Base-by-base conservation (phyloP, 768 basidiomycete genomes). In the Glaciozyma antarctica region DNA sequence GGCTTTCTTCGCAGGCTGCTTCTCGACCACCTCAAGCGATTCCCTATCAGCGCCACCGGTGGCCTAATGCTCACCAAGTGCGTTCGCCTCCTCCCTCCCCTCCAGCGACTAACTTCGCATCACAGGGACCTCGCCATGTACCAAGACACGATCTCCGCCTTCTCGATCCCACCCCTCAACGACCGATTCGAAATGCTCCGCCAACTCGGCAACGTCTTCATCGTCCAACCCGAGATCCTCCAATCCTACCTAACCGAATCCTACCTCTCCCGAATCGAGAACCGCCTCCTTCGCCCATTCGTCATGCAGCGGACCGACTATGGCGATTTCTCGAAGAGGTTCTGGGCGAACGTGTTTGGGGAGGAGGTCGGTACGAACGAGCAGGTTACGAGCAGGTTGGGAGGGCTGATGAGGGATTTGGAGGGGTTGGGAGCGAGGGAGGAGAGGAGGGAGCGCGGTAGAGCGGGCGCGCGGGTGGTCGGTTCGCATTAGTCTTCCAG, bases 151-250 rank as follows among this genome's bases (percentile, higher is more conserved):
- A 84, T 95, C 70, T 79, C 81, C 67, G 84, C 82, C n/a, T 97
- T 94, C 78, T 81, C 82, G 38, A 85, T 95, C 51, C 84, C 89
- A 16, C 81, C 88, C 10, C 81, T 99, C 12, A 84, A 86, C 69
- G 93, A 98, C 75, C 90, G 94, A 28, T 99, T 94, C 78, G 95
- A 98, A 75, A 97, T 98, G 79, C 86, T 98, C 68, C 87, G 93
- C 48, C 93, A 98, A 76, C 84, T 99, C 7, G 95, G 94, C 70
- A 94, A 98, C 74, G 82, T 93, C 69, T 99, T 97, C 82, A 87
- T 98, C 68, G 88, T 99, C 57, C 89, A 87, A 61, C 93, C 94
- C 10, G 92, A 97, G 68, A 89, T 93, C 64, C 82, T 99, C 70
- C 89, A 88, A 71, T 89, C 92, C 6, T 98, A 95, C 78, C 91